phyloP scores from a whole-genome alignment of 2,329 filamentous ascomycete genomes.

The Penicillium sp. region DNA sequence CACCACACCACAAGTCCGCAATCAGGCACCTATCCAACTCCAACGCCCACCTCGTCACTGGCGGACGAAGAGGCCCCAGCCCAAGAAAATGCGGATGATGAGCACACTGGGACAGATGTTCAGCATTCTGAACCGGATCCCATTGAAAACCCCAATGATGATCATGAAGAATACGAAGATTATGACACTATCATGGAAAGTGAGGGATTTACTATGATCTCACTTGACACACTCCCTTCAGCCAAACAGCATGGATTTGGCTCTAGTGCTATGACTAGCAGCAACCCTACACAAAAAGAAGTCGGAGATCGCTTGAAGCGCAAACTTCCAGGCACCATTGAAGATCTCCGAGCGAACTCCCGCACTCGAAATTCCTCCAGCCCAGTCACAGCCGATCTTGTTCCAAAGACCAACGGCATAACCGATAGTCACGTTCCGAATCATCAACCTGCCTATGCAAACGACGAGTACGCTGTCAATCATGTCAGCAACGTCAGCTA shows the following conservation, averaged over 20 bases:
- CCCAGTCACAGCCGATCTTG: constrained; percentile 5
- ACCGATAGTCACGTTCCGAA: no score
- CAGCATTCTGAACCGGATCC: constrained; percentile 4
- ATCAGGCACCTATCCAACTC: constrained; percentile 41
- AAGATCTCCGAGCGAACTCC: constrained; percentile 14
- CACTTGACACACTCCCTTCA: constrained; percentile 55
- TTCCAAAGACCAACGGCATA: not conserved
- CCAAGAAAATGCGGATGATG: constrained; percentile 5
- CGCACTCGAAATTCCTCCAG: constrained; percentile 18
- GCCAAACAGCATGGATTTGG: constrained; percentile 45
- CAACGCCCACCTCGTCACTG: constrained; percentile 41
- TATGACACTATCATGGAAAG: constrained; percentile 59
- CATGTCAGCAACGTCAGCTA: constrained; percentile 9
- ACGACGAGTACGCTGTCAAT: not conserved
- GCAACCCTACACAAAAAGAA: constrained; percentile 28
- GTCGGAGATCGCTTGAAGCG: constrained; percentile 28
- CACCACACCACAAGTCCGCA: constrained; percentile 35
- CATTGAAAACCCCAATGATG: constrained; percentile 38
- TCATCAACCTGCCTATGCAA: not conserved
- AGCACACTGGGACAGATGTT: constrained; percentile 11
- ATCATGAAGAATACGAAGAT: constrained; percentile 50
- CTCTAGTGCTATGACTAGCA: constrained; percentile 30
- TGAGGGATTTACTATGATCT: constrained; percentile 61
- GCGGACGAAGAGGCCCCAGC: constrained; percentile 36
- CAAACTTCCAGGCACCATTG: constrained; percentile 26